Base-by-base conservation (phyloP, 2,329 filamentous ascomycete species). In the Pseudopyrenochaeta lycopersici region DNA sequence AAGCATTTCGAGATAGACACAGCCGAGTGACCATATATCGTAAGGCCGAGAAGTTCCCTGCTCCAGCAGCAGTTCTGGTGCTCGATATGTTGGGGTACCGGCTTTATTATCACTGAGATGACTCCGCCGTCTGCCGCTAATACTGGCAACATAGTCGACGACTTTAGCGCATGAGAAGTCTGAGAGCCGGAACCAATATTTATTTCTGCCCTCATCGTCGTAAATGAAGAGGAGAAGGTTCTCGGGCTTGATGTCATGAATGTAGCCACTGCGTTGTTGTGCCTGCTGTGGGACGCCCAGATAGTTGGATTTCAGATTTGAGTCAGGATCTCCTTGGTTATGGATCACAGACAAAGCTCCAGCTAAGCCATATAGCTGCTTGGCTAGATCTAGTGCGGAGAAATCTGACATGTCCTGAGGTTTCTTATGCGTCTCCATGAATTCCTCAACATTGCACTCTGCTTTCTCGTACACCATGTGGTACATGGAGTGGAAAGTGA, bases 241-340 rank as follows among this genome's bases (percentile, higher is more conserved):
- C 21, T 76, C 70, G 17, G 77, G 72, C 59, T 81, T 81, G 48
- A 81, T 64, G 67, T 81, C 79, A 10, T 73, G 71, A 48, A 59
- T 61, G 33, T 61, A 56, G 9, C 58, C 61, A 2, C 42, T 32
- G 18, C 15, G 52, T 11, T 31, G 30, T 12, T 11, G 11, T 4
- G 11, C 4, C 27, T 42, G 3, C 6, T 27, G 40, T 18, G 40
- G 40, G 7, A 42, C 12, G 27, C 15, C 10, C 4, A 42, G n/a
- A 14, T 30, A 15, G 23, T 18, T 30, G 12, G 40, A 9, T 12
- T 42, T 42, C 17, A 10, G 15, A n/a, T n/a, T 23, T 7, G 23
- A 29, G 5, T n/a, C 14, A 12, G n/a, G 7, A 5, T 31, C 27
- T 42, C 31, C 46, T 14, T 35, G 56, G 21, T 51, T 50, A 31